A percentile compares a stretch with the other conserved stretches of the same genome.
Conservation (phyloP, 768 basidiomycete species). For the Hypholoma fasciculare region DNA sequence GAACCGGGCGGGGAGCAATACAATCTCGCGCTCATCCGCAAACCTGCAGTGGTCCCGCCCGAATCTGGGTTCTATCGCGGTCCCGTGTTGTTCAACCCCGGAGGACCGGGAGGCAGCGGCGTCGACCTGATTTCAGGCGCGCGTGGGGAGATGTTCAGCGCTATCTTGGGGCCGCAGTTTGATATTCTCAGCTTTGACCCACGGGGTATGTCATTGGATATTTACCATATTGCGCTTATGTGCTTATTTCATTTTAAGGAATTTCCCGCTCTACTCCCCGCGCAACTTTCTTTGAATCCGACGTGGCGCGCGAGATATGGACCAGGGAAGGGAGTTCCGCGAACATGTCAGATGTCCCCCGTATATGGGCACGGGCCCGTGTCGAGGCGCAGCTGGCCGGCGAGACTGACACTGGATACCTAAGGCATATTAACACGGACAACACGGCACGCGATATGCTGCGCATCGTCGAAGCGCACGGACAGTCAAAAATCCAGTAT, state of each 20-base stretch:
- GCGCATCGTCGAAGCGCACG: slow-evolving; percentile 31
- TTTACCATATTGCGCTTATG: background rate
- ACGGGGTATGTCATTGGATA: slow-evolving; percentile 31
- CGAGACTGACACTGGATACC: slow-evolving; percentile 26
- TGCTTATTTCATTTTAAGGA: slow-evolving; percentile 20
- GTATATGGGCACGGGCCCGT: slow-evolving; percentile 31
- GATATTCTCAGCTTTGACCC: slow-evolving; percentile 51
- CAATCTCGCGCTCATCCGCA: slow-evolving; percentile 41
- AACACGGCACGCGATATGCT: slow-evolving; percentile 39
- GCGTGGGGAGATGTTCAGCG: slow-evolving; percentile 23
- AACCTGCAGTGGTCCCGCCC: slow-evolving; percentile 30
- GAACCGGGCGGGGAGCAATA: slow-evolving; percentile 37
- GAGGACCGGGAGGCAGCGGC: slow-evolving; percentile 50
- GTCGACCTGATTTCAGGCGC: slow-evolving; percentile 24
- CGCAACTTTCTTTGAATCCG: slow-evolving; percentile 34
- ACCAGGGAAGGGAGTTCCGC: background rate
- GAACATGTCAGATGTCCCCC: slow-evolving; percentile 26
- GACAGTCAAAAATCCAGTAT: slow-evolving; percentile 31
- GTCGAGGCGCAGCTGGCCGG: slow-evolving; percentile 31
- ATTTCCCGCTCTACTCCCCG: slow-evolving; percentile 33
- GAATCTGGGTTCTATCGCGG: slow-evolving; percentile 36
- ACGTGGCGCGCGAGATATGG: slow-evolving; percentile 33
- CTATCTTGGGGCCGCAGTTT: slow-evolving; percentile 40
- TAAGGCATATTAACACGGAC: slow-evolving; percentile 35
- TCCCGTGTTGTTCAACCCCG: slow-evolving; percentile 46